Evolutionary conservation across 2,329 filamentous ascomycete species (phyloP).

Genomic region (Fusarium sublunatum): DNA sequence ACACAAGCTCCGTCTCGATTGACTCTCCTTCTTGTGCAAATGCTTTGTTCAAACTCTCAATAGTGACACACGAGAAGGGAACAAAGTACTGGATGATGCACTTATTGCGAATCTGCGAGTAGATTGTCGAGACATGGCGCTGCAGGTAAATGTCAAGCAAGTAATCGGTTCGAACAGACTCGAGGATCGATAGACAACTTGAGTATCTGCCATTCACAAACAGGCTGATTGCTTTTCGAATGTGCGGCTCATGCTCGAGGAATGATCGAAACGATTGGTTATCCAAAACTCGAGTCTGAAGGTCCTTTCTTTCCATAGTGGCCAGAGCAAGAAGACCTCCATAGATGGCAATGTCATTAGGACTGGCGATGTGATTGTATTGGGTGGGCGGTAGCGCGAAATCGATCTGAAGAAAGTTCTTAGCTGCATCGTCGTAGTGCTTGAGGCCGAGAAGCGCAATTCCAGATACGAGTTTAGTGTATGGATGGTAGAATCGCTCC

Average conservation of each 20-base stretch:
- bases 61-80: constrained; percentile 87
- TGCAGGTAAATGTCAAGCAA: constrained; percentile 90
- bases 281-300: constrained; percentile 82
- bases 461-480: constrained; percentile 64
- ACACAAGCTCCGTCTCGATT: constrained; percentile 79
- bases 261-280: constrained; percentile 85
- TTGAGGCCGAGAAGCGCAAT: constrained; percentile 61
- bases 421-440: constrained; percentile 72
- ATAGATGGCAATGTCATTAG: constrained; percentile 92
- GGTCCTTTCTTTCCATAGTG: constrained; percentile 82
- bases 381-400: constrained; percentile 59
- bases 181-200: constrained; percentile 82
- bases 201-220: constrained; percentile 94
- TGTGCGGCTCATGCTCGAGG: constrained; percentile 91
- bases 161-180: constrained; percentile 85
- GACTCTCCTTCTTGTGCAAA: constrained; percentile 74
- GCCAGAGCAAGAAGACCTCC: constrained; percentile 91
- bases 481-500: constrained; percentile 58
- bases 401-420: constrained; percentile 74
- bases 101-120: constrained; percentile 82
- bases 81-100: constrained; percentile 94
- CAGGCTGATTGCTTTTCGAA: constrained; percentile 87
- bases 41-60: constrained; percentile 79
- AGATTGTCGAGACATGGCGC: constrained; percentile 76
- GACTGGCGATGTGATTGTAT: constrained; percentile 79